phyloP scores from a whole-genome alignment of 495 filamentous ascomycete species.

The Talaromyces ruber region DNA sequence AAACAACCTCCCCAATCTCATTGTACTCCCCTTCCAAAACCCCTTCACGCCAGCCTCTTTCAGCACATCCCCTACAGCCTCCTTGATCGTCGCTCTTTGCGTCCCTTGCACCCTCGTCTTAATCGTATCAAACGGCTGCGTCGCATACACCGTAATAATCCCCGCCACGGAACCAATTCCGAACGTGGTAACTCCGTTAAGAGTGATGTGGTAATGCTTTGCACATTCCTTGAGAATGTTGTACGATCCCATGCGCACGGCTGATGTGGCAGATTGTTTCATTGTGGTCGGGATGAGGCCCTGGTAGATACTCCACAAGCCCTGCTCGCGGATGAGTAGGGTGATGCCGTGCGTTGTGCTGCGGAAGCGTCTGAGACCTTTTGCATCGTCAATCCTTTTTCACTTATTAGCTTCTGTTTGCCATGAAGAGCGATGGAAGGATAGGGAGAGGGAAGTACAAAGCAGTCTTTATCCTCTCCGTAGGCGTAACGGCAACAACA shows the following conservation, averaged over 20 bases:
- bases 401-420: neutral
- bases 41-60: slow-evolving; percentile 47
- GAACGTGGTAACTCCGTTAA: slow-evolving; percentile 9
- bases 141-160: slow-evolving; percentile 30
- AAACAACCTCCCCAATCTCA: slow-evolving; percentile 55
- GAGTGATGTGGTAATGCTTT: neutral
- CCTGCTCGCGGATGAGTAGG: slow-evolving; percentile 12
- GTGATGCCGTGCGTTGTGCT: slow-evolving; percentile 13
- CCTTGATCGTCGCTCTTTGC: slow-evolving; percentile 35
- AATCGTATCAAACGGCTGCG: slow-evolving; percentile 59
- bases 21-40: slow-evolving; percentile 60
- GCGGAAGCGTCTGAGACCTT: slow-evolving; percentile 10
- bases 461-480: slow-evolving; percentile 21
- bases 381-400: slow-evolving; percentile 20
- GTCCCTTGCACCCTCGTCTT: slow-evolving; percentile 54
- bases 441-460: neutral
- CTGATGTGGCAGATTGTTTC: slow-evolving; percentile 22
- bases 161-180: slow-evolving; percentile 18
- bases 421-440: neutral
- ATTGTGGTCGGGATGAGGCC: slow-evolving; percentile 19
- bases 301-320: slow-evolving; percentile 14
- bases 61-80: slow-evolving; percentile 43
- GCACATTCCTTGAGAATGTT: slow-evolving; percentile 12
- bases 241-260: slow-evolving; percentile 23
- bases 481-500: slow-evolving; percentile 18